Evolutionary conservation across 2,329 filamentous ascomycete genomes (phyloP).

Genomic region (Hymenoscyphus scutula): DNA sequence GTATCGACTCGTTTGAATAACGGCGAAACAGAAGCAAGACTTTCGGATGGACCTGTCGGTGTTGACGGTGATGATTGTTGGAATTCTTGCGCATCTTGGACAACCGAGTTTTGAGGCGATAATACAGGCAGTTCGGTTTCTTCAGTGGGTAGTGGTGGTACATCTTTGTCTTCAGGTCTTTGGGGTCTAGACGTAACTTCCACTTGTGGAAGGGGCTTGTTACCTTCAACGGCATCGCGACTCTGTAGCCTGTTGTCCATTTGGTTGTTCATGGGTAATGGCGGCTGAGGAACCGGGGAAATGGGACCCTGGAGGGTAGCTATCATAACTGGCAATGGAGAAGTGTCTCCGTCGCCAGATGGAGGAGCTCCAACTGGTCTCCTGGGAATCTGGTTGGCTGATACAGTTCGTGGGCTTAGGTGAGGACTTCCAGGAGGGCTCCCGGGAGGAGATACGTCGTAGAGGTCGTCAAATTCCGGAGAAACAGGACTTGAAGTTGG

Average conservation of each 20-base stretch:
- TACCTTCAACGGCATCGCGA: constrained; percentile 18
- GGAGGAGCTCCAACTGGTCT: constrained; percentile 25
- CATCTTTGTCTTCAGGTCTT: constrained; percentile 18
- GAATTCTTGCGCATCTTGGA: constrained; percentile 17
- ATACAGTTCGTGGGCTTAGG: constrained; percentile 10
- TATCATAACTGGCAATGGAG: constrained; percentile 20
- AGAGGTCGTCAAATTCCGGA: constrained; percentile 34
- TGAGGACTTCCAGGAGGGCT: constrained; percentile 32
- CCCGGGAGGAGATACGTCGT: constrained; percentile 36
- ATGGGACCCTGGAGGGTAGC: constrained; percentile 26
- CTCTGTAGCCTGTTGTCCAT: constrained; percentile 18
- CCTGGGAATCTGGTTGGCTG: constrained; percentile 26
- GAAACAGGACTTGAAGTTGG: constrained; percentile 36
- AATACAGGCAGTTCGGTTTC: constrained; percentile 24
- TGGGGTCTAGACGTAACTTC: constrained; percentile 5
- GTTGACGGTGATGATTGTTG: constrained; percentile 18
- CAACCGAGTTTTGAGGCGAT: constrained; percentile 20
- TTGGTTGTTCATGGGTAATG: constrained; percentile 12
- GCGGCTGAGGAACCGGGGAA: constrained; percentile 29
- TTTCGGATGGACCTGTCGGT: neutral
- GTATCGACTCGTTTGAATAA: constrained; percentile 26
- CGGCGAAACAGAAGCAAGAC: constrained; percentile 5
- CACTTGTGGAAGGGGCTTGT: neutral
- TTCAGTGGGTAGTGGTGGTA: constrained; percentile 26
- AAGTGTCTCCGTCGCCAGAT: constrained; percentile 6